Conservation (phyloP, 1,139 yeast species). For the Blastobotrys buckinghamii region DNA sequence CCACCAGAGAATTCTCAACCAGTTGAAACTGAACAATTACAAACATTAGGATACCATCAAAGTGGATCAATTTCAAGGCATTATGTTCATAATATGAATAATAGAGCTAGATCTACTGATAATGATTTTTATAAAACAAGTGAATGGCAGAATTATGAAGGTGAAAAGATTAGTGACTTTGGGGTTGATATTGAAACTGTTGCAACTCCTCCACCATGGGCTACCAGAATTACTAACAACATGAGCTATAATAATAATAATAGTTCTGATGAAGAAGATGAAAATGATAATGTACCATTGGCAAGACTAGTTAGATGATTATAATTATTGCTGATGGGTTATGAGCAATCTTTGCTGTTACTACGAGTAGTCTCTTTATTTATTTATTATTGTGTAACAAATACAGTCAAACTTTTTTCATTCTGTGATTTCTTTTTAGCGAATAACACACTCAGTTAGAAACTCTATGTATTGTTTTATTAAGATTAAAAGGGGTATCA, state of each 20-base stretch:
- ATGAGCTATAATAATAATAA: not conserved
- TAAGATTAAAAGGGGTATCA: no score
- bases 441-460: no score
- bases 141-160: slow-evolving; percentile 72
- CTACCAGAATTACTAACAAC: not conserved
- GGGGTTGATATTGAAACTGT: slow-evolving; percentile 71
- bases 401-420: no score
- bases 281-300: slow-evolving; percentile 19
- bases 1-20: slow-evolving; percentile 13
- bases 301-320: slow-evolving; percentile 10
- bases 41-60: slow-evolving; percentile 8
- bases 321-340: not conserved
- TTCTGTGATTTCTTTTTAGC: no score
- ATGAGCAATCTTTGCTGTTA: no score
- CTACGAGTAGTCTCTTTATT: no score
- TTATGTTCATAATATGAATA: slow-evolving; percentile 12
- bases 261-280: not conserved
- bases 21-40: not conserved
- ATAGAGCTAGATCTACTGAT: slow-evolving; percentile 6
- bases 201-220: slow-evolving; percentile 5
- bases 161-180: slow-evolving; percentile 74
- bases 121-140: slow-evolving; percentile 38
- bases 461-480: no score
- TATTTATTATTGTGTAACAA: no score
- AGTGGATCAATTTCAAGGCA: not conserved